These are phyloP conservation scores for Hsuehochloa calcarea DNA, from an alignment of 176 grass and related monocot species.

Conservation along the genomic window DNA sequence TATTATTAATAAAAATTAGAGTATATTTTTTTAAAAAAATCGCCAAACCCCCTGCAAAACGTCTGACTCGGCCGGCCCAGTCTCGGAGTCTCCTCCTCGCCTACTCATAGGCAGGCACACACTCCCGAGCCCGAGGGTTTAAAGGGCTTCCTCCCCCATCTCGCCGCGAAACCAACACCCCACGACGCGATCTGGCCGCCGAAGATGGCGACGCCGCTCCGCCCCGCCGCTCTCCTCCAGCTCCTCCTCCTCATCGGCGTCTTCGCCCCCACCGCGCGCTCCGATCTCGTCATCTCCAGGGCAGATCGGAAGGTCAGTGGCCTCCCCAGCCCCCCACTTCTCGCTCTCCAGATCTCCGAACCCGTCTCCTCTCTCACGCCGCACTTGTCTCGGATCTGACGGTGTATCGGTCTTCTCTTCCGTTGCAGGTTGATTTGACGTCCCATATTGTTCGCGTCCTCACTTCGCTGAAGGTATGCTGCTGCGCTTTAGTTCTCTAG, in stretches of 20 bases:
- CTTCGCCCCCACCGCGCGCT: conserved; percentile 39
- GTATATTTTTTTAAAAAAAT: no score
- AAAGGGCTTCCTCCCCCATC: conserved; percentile 23
- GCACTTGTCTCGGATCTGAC: conserved; percentile 14
- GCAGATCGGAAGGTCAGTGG: conserved; percentile 71
- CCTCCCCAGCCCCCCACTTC: neutral
- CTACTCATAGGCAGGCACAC: neutral
- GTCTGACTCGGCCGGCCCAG: neutral
- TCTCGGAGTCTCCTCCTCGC: no score
- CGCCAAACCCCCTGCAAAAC: neutral
- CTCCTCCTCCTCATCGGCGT: conserved; percentile 13
- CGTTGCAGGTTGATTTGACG: conserved; percentile 80
- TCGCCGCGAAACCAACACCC: neutral
- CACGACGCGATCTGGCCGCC: conserved; percentile 45
- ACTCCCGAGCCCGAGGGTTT: conserved; percentile 42
- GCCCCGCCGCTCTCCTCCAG: conserved; percentile 7
- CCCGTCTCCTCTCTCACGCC: neutral
- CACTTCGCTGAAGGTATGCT: conserved; percentile 69
- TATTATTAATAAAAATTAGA: no score
- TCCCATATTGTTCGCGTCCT: conserved; percentile 88
- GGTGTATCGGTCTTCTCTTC: neutral
- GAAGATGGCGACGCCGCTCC: conserved; percentile 44
- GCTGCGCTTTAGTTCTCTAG: neutral
- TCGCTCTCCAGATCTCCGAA: conserved; percentile 29
- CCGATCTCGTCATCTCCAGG: conserved; percentile 83